phyloP scores from a whole-genome alignment of 2,329 filamentous ascomycete genomes.

The Sporothrix euskadiensis region DNA sequence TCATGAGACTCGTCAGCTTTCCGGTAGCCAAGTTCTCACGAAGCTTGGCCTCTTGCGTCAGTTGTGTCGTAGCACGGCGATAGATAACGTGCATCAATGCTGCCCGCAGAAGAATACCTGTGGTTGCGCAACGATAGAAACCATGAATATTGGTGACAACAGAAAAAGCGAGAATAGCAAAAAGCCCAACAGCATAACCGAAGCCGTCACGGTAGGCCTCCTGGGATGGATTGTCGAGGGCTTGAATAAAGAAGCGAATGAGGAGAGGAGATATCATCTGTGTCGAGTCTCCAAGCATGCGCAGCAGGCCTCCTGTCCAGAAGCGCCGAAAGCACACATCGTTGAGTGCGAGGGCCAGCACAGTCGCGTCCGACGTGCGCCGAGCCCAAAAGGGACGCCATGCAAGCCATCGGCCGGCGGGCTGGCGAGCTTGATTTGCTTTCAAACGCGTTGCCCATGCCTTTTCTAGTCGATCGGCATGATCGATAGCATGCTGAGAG shows the following conservation, averaged over 20 bases:
- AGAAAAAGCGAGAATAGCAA: slow-evolving; percentile 35
- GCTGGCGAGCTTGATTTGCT: slow-evolving; percentile 27
- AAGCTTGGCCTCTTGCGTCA: slow-evolving; percentile 32
- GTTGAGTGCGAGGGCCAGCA: slow-evolving; percentile 38
- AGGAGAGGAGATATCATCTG: slow-evolving; percentile 36
- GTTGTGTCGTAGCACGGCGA: slow-evolving; percentile 34
- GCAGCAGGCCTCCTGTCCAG: slow-evolving; percentile 38
- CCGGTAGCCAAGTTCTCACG: slow-evolving; percentile 34
- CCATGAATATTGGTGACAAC: slow-evolving; percentile 37
- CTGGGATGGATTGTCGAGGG: slow-evolving; percentile 33
- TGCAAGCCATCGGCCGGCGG: slow-evolving; percentile 17
- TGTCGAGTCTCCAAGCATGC: slow-evolving; percentile 35
- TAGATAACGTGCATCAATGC: slow-evolving; percentile 31
- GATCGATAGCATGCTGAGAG: slow-evolving; percentile 28
- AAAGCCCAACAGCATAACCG: slow-evolving; percentile 36
- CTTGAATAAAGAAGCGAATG: slow-evolving; percentile 35
- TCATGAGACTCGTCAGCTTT: slow-evolving; percentile 40
- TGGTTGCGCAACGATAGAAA: slow-evolving; percentile 34
- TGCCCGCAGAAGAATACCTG: slow-evolving; percentile 24
- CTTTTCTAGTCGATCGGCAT: slow-evolving; percentile 34
- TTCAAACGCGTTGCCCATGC: slow-evolving; percentile 33
- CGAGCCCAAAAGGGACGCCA: slow-evolving; percentile 37
- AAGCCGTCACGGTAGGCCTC: slow-evolving; percentile 34
- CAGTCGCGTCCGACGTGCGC: slow-evolving; percentile 34
- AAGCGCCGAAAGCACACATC: slow-evolving; percentile 39